Conservation (phyloP, 2,329 filamentous ascomycete species). For the Colletotrichum lindemuthianum region DNA sequence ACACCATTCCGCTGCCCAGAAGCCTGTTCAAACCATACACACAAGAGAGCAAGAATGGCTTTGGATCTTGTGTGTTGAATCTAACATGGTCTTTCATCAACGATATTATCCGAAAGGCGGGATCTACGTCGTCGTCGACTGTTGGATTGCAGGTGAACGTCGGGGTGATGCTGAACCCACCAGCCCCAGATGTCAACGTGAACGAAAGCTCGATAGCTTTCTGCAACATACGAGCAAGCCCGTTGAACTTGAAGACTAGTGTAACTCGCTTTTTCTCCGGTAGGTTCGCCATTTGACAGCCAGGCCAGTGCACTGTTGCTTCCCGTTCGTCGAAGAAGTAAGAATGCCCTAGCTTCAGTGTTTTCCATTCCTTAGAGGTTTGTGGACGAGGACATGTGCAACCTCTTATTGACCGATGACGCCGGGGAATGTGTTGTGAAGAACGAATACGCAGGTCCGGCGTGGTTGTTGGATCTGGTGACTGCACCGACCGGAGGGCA, state of each 20-base stretch:
- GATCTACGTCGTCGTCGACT: neutral
- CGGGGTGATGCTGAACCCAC: neutral
- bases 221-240: neutral
- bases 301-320: neutral
- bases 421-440: too few species aligned
- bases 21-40: neutral
- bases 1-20: neutral
- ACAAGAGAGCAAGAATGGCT: neutral
- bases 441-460: neutral
- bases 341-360: neutral
- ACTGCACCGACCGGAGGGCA: neutral
- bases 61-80: too few species aligned
- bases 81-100: neutral
- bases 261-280: neutral
- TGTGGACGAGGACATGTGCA: neutral
- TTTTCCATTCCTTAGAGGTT: neutral
- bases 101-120: neutral
- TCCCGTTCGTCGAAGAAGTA: neutral
- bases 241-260: neutral
- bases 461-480: neutral
- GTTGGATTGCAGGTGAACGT: conserved; percentile 1
- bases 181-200: neutral
- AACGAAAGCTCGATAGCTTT: neutral
- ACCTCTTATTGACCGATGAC: fast-evolving
- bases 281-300: neutral